Percentiles rank a stretch among this genome's conserved stretches.
These are phyloP conservation scores for Myxozyma sirexii DNA, from an alignment of 805 yeast species.

Conservation along the genomic window DNA sequence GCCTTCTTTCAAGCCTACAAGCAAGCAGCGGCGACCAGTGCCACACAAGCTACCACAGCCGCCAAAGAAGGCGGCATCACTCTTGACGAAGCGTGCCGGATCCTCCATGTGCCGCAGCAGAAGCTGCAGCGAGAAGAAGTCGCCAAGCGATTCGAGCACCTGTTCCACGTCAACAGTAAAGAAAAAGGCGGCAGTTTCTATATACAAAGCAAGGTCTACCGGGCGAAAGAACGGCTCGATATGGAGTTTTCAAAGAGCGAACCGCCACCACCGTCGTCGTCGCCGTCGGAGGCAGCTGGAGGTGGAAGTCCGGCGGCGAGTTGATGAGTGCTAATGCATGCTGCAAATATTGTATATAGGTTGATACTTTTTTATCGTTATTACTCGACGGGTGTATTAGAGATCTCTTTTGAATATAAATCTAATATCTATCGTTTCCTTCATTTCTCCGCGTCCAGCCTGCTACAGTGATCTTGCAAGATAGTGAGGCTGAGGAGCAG, in stretches of 20 bases:
- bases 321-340: not conserved
- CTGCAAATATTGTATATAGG: not conserved
- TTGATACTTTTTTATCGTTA: too few species aligned
- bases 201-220: conserved; percentile 85
- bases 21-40: conserved; percentile 94
- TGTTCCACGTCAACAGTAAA: conserved; percentile 86
- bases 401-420: not conserved
- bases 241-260: conserved; percentile 60
- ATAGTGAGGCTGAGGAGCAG: too few species aligned
- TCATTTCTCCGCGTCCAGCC: too few species aligned
- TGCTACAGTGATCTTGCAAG: too few species aligned
- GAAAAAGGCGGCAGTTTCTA: conserved; percentile 97
- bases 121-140: conserved; percentile 53
- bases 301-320: conserved; percentile 13
- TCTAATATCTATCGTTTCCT: too few species aligned
- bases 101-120: conserved; percentile 71
- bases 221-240: conserved; percentile 90
- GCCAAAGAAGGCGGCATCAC: conserved; percentile 70
- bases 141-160: conserved; percentile 73
- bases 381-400: not conserved
- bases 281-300: conserved; percentile 1
- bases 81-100: conserved; percentile 88
- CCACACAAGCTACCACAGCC: conserved; percentile 62
- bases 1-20: conserved; percentile 97
- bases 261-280: conserved; percentile 18